These are phyloP conservation scores for Aspergillus vadensis DNA, from an alignment of 2,329 filamentous ascomycete genomes.

Conservation along the genomic window DNA sequence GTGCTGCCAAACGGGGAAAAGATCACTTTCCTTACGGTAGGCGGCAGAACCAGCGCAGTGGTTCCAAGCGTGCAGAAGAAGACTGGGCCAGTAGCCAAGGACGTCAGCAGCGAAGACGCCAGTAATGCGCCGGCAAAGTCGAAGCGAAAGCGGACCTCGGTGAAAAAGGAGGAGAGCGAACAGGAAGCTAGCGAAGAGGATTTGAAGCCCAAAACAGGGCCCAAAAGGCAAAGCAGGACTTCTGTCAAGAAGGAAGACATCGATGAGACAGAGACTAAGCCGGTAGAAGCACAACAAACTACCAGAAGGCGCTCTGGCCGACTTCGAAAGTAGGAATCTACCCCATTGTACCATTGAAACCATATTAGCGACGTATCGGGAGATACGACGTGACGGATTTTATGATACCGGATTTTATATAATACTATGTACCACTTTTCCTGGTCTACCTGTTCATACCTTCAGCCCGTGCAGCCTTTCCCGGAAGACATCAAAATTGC, in stretches of 20 bases:
- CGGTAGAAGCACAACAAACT: constrained; percentile 8
- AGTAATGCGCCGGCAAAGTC: constrained; percentile 24
- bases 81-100: constrained; percentile 60
- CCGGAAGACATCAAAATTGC: constrained; percentile 38
- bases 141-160: constrained; percentile 37
- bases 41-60: constrained; percentile 86
- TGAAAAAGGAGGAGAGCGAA: constrained; percentile 30
- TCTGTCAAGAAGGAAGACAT: constrained; percentile 28
- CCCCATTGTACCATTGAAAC: background rate
- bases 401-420: background rate
- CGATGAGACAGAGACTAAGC: constrained; percentile 18
- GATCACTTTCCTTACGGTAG: constrained; percentile 83
- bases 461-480: constrained; percentile 31
- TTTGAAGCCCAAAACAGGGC: constrained; percentile 26
- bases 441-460: constrained; percentile 22
- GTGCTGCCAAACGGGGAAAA: constrained; percentile 80
- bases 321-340: constrained; percentile 24
- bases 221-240: constrained; percentile 26
- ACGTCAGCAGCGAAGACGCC: constrained; percentile 41
- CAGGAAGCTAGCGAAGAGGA: constrained; percentile 24
- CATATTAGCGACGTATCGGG: background rate
- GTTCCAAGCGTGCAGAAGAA: constrained; percentile 88
- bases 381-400: background rate
- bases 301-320: constrained; percentile 36
- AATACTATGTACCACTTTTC: background rate